Conservation (phyloP, 202 grass and related monocot species). For the Panicum hallii region DNA sequence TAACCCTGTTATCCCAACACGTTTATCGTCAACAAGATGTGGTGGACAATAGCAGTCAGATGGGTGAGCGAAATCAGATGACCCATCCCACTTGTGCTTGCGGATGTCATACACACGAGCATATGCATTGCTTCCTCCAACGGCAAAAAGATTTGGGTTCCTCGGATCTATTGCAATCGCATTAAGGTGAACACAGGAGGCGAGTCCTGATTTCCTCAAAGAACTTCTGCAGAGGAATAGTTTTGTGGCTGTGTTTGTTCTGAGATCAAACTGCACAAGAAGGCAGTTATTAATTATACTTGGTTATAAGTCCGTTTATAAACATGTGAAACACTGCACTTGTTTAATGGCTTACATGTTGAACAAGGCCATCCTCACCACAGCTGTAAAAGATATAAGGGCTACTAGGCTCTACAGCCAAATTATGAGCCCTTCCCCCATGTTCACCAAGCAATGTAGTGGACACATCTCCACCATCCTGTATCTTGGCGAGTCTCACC, state of each 20-base stretch:
- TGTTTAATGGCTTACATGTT: constrained; percentile 62
- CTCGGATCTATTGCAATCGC: constrained; percentile 81
- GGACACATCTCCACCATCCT: constrained; percentile 60
- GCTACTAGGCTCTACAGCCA: constrained; percentile 80
- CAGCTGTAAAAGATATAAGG: constrained; percentile 95
- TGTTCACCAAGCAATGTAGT: constrained; percentile 76
- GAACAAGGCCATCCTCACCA: constrained; percentile 92
- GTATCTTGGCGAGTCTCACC: constrained; percentile 76
- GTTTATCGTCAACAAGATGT: constrained; percentile 63
- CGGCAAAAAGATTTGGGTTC: constrained; percentile 80
- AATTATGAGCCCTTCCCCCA: constrained; percentile 75
- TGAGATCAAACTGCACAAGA: constrained; percentile 87
- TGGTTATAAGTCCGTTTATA: constrained; percentile 7
- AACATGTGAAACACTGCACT: constrained; percentile 14
- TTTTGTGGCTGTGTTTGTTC: constrained; percentile 66
- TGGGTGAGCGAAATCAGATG: constrained; percentile 57
- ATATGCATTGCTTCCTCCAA: constrained; percentile 79
- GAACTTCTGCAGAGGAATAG: constrained; percentile 66
- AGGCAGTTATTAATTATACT: constrained; percentile 28
- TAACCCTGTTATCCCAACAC: constrained; percentile 85
- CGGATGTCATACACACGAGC: constrained; percentile 88
- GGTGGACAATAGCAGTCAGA: constrained; percentile 71
- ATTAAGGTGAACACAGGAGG: constrained; percentile 59
- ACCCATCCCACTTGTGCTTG: constrained; percentile 75
- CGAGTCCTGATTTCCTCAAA: constrained; percentile 46